These are phyloP conservation scores for Plasmopara viticola DNA, from an alignment of 352 stramenopile species.

Conservation along the genomic window DNA sequence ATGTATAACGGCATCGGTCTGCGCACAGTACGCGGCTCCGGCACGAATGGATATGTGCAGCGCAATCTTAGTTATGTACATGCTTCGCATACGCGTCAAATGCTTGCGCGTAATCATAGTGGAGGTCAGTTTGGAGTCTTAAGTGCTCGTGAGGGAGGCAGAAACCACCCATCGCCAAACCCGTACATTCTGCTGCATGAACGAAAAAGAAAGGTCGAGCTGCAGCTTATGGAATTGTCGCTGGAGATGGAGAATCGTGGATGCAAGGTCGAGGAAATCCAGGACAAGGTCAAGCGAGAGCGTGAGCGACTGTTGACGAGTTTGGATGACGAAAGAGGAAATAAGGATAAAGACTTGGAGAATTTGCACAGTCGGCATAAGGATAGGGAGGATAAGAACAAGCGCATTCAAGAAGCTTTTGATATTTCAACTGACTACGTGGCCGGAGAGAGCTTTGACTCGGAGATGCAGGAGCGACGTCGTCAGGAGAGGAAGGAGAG, in stretches of 20 bases:
- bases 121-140: conserved; percentile 11
- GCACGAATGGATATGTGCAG: conserved; percentile 88
- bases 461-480: conserved; percentile 59
- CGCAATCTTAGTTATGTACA: conserved; percentile 78
- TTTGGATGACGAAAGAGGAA: conserved; percentile 10
- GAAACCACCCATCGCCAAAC: conserved; percentile 37
- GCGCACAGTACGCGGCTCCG: conserved; percentile 73
- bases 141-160: conserved; percentile 11
- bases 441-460: conserved; percentile 69
- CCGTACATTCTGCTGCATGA: conserved; percentile 79
- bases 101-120: conserved; percentile 39
- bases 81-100: conserved; percentile 58
- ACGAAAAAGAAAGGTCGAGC: conserved; percentile 70
- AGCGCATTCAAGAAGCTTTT: conserved; percentile 62
- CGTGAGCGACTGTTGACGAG: conserved; percentile 45
- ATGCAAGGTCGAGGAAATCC: conserved; percentile 61
- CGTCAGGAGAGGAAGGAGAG: conserved; percentile 42
- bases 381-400: conserved; percentile 65
- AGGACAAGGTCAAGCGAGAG: conserved; percentile 50
- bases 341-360: conserved; percentile 16
- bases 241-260: conserved; percentile 72
- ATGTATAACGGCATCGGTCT: conserved; percentile 91
- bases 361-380: conserved; percentile 52
- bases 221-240: conserved; percentile 72
- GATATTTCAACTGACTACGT: conserved; percentile 67